Evolutionary conservation across 2,329 filamentous ascomycete genomes (phyloP).

Genomic region (Aureobasidium zeae): DNA sequence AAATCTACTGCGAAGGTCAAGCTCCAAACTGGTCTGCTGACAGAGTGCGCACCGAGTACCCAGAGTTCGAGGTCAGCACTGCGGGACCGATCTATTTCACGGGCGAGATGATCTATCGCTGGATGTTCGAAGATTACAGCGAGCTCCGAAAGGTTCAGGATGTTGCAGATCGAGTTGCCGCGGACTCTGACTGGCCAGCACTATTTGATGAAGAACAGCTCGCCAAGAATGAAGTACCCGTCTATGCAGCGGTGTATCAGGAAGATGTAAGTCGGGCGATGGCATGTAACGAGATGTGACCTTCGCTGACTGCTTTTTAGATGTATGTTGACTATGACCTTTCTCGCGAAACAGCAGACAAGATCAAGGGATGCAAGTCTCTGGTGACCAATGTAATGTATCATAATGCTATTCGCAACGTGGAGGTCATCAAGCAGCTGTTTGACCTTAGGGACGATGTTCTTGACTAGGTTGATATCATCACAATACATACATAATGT

Average conservation of each 20-base stretch:
- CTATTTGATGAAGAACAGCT: slow-evolving; percentile 71
- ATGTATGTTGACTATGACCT: slow-evolving; percentile 84
- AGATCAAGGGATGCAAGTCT: slow-evolving; percentile 67
- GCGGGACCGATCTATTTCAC: slow-evolving; percentile 63
- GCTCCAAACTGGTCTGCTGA: slow-evolving; percentile 68
- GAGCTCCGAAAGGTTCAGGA: slow-evolving; percentile 62
- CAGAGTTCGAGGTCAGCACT: slow-evolving; percentile 39
- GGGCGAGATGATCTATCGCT: slow-evolving; percentile 68
- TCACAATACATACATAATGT: too few species aligned
- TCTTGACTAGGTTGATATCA: slow-evolving; percentile 40
- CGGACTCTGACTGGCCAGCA: slow-evolving; percentile 58
- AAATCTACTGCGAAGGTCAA: slow-evolving; percentile 68
- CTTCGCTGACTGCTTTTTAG: slow-evolving; percentile 37
- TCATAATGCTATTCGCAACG: slow-evolving; percentile 69
- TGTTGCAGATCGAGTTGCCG: slow-evolving; percentile 62
- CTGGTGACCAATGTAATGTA: slow-evolving; percentile 82
- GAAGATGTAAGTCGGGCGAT: slow-evolving; percentile 35
- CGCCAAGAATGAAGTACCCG: slow-evolving; percentile 66
- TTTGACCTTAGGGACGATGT: slow-evolving; percentile 67
- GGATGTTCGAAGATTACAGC: slow-evolving; percentile 71
- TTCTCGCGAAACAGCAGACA: slow-evolving; percentile 61
- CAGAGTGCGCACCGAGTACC: slow-evolving; percentile 46
- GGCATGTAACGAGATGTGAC: background rate
- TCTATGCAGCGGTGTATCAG: slow-evolving; percentile 74
- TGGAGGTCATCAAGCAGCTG: slow-evolving; percentile 66